Base-by-base conservation (phyloP, 1,284 basidiomycete species). In the Ganoderma resinaceum region DNA sequence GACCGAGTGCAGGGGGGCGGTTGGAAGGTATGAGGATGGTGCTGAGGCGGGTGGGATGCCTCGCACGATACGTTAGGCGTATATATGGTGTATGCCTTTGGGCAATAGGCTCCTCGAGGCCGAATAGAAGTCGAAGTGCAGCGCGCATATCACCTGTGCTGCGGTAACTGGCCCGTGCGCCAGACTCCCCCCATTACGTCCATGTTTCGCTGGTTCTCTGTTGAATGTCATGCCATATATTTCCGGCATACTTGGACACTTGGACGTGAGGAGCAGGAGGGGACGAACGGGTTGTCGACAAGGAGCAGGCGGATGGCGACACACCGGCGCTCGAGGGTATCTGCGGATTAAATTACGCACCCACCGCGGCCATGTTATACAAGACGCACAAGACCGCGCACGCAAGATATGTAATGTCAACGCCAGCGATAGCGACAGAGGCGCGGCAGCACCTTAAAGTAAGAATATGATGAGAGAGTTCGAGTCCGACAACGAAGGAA, bases 401-500 rank as follows among this genome's bases (percentile, higher is more conserved):
- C n/a, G 58, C n/a, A 40, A 9, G n/a, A n/a, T n/a, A n/a, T n/a
- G 58, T n/a, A 6, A 3, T 18, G 8, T 16, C 31, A 29, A 43
- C 38, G 37, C 33, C 31, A 49, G 31, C 18, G 61, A 43, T 52
- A 59, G 43, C 46, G 42, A 52, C 12, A 62, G n/a, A 1, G 43
- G 20, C 26, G n/a, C n/a, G 12, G 23, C 31, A 20, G 61, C 33
- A n/a, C 29, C 61, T 26, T 62, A 52, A 26, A 37, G 20, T 61
- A n/a, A 26, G 26, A 43, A n/a, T 26, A 61, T 35, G 60, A 42
- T 61, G 59, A 53, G 2, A 53, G 49, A 33, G 58, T 42, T 38
- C 20, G 26, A 29, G 53, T 66, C 40, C 59, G 68, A 42, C 42
- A 61, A 14, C 33, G 37, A 23, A 46, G 46, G 46, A 40, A 46